Conservation (phyloP, 2,329 filamentous ascomycete species). For the Fusarium neocosmosporiellum region DNA sequence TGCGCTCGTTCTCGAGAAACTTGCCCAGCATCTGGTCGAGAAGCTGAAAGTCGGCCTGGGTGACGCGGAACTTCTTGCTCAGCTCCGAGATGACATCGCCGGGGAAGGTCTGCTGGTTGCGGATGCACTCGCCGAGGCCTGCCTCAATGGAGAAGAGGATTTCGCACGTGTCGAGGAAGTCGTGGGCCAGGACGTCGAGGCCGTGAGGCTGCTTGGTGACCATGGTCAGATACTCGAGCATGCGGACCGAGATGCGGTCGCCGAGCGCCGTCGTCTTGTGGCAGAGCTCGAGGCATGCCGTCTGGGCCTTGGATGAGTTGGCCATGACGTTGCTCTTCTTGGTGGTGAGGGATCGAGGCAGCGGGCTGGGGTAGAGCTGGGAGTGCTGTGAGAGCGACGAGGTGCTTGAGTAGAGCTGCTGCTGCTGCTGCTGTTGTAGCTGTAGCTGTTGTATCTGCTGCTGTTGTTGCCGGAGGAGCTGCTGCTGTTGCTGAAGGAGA, state of each 20-base stretch:
- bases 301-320: slow-evolving; percentile 44
- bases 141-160: slow-evolving; percentile 76
- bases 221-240: slow-evolving; percentile 72
- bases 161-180: slow-evolving; percentile 75
- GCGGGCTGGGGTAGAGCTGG: slow-evolving; percentile 7
- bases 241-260: slow-evolving; percentile 72
- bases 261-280: slow-evolving; percentile 68
- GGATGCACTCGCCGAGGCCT: slow-evolving; percentile 66
- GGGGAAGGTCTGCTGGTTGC: slow-evolving; percentile 65
- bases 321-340: slow-evolving; percentile 42
- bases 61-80: slow-evolving; percentile 70
- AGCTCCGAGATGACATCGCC: slow-evolving; percentile 72
- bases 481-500: slow-evolving; percentile 4
- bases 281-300: slow-evolving; percentile 58
- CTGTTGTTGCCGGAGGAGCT: background rate
- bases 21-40: slow-evolving; percentile 72
- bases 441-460: background rate
- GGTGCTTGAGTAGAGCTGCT: background rate
- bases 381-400: background rate
- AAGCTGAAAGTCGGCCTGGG: slow-evolving; percentile 70
- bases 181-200: slow-evolving; percentile 69
- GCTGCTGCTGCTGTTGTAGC: background rate
- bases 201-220: slow-evolving; percentile 65
- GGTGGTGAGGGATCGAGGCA: slow-evolving; percentile 27
- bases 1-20: slow-evolving; percentile 71